These are phyloP conservation scores for Microbotryum lychnidis-dioicae DNA, from an alignment of 1,284 basidiomycete genomes.

Conservation along the genomic window DNA sequence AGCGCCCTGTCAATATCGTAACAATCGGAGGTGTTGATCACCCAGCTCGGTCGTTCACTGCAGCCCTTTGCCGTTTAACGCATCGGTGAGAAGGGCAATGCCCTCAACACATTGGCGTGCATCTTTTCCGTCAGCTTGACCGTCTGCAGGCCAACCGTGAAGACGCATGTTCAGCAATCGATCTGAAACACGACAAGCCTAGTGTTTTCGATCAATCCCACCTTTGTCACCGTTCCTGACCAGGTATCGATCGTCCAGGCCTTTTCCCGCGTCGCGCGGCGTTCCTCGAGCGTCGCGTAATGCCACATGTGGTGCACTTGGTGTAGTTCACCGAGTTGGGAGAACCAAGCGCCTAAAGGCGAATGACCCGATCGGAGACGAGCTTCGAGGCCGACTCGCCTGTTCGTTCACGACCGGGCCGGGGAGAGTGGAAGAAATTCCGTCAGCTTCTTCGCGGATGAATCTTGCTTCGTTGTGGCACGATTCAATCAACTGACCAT, in stretches of 20 bases:
- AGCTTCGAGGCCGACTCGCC: constrained; percentile 28
- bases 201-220: constrained; percentile 41
- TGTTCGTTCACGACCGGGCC: constrained; percentile 44
- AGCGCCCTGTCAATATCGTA: too few species aligned
- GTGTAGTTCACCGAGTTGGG: constrained; percentile 79
- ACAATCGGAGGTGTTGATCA: too few species aligned
- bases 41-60: background rate
- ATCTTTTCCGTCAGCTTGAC: constrained; percentile 64
- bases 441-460: too few species aligned
- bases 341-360: constrained; percentile 89
- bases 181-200: constrained; percentile 36
- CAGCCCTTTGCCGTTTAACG: constrained; percentile 8
- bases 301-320: constrained; percentile 78
- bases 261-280: constrained; percentile 72
- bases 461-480: too few species aligned
- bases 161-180: background rate
- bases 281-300: constrained; percentile 71
- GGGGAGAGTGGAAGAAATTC: background rate
- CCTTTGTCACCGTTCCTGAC: constrained; percentile 54
- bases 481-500: constrained; percentile 51
- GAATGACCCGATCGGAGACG: constrained; percentile 40
- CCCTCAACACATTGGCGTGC: constrained; percentile 65
- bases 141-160: constrained; percentile 48
- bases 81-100: constrained; percentile 69
- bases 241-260: constrained; percentile 89